These are phyloP conservation scores for Elsinoe arachidis DNA, from an alignment of 2,329 filamentous ascomycete species.

Conservation along the genomic window DNA sequence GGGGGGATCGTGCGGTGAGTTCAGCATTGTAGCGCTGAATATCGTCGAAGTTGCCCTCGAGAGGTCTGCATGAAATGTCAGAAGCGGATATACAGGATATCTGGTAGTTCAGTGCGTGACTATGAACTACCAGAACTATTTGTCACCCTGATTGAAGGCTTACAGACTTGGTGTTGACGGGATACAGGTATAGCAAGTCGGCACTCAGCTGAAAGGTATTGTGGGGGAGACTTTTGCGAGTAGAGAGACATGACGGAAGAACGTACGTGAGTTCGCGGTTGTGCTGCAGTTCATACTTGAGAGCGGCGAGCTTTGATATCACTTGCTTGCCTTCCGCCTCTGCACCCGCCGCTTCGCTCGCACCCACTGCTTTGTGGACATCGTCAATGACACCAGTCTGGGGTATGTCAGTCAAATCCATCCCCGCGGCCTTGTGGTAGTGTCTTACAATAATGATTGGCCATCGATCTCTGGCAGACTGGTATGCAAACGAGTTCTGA, in stretches of 20 bases:
- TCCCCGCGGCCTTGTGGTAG: background rate
- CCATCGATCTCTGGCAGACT: conserved; percentile 82
- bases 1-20: conserved; percentile 61
- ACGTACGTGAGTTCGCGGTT: conserved; percentile 67
- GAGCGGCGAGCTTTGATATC: conserved; percentile 63
- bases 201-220: too few relatives aligned
- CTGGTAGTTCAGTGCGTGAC: too few relatives aligned
- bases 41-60: conserved; percentile 67
- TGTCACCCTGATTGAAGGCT: too few relatives aligned
- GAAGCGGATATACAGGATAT: background rate
- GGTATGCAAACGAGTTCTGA: conserved; percentile 74
- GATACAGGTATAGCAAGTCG: too few relatives aligned
- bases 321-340: conserved; percentile 77
- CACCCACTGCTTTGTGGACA: conserved; percentile 64
- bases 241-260: too few relatives aligned
- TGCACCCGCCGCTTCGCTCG: conserved; percentile 54
- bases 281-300: conserved; percentile 96
- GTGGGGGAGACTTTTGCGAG: too few relatives aligned
- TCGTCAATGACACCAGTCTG: conserved; percentile 92
- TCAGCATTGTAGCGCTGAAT: conserved; percentile 79
- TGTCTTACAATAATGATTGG: conserved; percentile 73
- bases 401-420: background rate
- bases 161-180: too few relatives aligned
- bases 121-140: too few relatives aligned
- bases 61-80: conserved; percentile 44